Conservation (phyloP, 305 asterid species). For the Plantago rigida region DNA sequence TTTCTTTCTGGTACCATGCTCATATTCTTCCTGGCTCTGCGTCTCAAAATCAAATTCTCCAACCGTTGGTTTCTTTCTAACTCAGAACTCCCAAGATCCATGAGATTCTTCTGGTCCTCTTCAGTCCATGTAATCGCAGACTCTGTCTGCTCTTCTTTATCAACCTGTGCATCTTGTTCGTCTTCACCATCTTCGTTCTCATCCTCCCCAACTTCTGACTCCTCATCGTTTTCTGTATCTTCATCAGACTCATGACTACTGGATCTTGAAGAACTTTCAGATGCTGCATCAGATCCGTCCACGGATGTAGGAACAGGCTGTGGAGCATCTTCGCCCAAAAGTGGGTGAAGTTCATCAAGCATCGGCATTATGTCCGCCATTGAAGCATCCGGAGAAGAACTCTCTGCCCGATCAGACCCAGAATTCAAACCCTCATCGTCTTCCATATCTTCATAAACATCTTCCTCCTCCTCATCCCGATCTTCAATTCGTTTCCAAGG, state of each 20-base stretch:
- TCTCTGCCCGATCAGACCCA: constrained; percentile 70
- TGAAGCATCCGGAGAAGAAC: constrained; percentile 93
- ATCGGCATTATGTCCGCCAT: constrained; percentile 91
- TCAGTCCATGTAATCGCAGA: constrained; percentile 82
- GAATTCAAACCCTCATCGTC: constrained; percentile 48
- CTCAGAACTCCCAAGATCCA: constrained; percentile 89
- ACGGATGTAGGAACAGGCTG: constrained; percentile 34
- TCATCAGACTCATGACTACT: constrained; percentile 46
- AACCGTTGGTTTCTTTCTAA: constrained; percentile 77
- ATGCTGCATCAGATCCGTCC: constrained; percentile 47
- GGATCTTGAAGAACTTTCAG: constrained; percentile 38
- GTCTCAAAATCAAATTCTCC: constrained; percentile 76
- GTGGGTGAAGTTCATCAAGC: constrained; percentile 93
- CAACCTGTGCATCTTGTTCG: constrained; percentile 42
- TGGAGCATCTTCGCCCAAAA: constrained; percentile 59
- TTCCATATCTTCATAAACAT: constrained; percentile 32
- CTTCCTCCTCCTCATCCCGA: constrained; percentile 35
- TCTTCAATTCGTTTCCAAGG: constrained; percentile 57
- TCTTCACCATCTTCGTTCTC: constrained; percentile 59
- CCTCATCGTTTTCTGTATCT: constrained; percentile 46
- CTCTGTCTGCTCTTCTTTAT: constrained; percentile 44
- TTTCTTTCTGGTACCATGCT: constrained; percentile 53
- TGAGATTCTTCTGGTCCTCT: constrained; percentile 90
- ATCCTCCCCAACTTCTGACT: constrained; percentile 43
- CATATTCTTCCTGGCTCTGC: constrained; percentile 60